Base-by-base conservation (phyloP, 2,329 filamentous ascomycete genomes). In the Talaromyces rugulosus region DNA sequence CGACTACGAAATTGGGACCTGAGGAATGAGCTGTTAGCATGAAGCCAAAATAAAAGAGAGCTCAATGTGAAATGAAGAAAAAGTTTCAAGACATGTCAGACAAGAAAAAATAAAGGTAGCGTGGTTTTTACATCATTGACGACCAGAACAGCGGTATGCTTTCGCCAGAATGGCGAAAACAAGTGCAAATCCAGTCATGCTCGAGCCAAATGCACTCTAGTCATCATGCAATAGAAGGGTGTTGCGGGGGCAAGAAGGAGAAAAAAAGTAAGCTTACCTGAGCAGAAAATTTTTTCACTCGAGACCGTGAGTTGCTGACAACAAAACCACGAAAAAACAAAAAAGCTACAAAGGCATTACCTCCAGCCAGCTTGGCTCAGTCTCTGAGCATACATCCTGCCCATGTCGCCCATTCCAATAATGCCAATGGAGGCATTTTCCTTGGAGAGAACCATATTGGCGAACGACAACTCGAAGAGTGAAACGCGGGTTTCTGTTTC, bases 171-270 rank as follows among this genome's bases (percentile, higher is more conserved):
- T 87, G 90, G 89, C 82, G 79, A 81, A 79, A 82, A n/a, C 82
- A 81, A 81, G 78, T 60, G 72, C 81, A 52, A 28, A 79, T 81
- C 83, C 81, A 79, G 82, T 87, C 87, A 92, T 96, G 85, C 94
- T 98, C 94, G 92, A 98, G 94, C 94, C 94, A 98, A 98, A 98
- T 98, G 94, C 94, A 93, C 94, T 98, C 94, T 94, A 92, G 94
- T 98, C 94, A 98, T 98, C 94, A 96, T 92, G 42, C 23, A 52
- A 62, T n/a, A 16, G 16, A 18, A 12, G 30, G 23, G n/a, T 23
- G 33, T 7, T 8, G 12, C 3, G 4, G 42, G 11, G 11, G 23
- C 7, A 47, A 47, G 18, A 4, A 56, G 36, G 34, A 28, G 27
- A 28, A 12, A 53, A 44, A 33, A n/a, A 58, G 23, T 51, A 42